phyloP scores from a whole-genome alignment of 306 rosid species.

The Castanea sativa region DNA sequence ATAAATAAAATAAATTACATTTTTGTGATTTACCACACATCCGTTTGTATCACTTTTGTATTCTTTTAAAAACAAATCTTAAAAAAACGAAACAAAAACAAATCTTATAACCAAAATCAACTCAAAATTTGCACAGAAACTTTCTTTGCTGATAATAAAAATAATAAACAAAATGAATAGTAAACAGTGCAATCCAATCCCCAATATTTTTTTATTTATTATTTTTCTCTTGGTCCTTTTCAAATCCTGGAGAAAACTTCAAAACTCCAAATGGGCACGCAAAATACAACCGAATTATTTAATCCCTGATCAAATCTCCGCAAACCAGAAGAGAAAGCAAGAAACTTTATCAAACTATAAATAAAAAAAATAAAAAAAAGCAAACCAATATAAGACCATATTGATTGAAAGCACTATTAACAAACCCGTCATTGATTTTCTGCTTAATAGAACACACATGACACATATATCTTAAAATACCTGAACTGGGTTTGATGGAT shows the following conservation, averaged over 20 bases:
- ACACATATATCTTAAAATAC: slow-evolving; percentile 22
- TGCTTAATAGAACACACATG: background rate
- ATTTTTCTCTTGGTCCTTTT: no score
- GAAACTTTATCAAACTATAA: slow-evolving; percentile 5
- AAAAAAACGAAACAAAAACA: background rate
- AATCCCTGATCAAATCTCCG: slow-evolving; percentile 8
- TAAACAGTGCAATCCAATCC: no score
- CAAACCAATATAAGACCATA: slow-evolving; percentile 15
- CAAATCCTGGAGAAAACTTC: background rate
- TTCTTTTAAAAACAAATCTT: background rate
- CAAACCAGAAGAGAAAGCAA: slow-evolving; percentile 28
- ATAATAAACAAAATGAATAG: background rate
- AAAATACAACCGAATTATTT: slow-evolving; percentile 18
- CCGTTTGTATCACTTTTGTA: no score
- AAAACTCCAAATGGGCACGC: slow-evolving; percentile 16
- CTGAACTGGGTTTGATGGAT: slow-evolving; percentile 53
- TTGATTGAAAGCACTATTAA: slow-evolving; percentile 28
- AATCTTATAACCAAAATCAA: slow-evolving; percentile 12
- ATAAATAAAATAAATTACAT: no score
- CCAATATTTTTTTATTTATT: background rate
- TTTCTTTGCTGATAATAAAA: background rate
- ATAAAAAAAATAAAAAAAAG: background rate
- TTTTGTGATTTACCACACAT: no score
- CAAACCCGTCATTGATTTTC: slow-evolving; percentile 14
- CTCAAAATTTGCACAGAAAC: background rate